Evolutionary conservation across 2,329 filamentous ascomycete genomes (phyloP), one percentile per base, ranked within the genome.

Genomic region (Alternaria burnsii): DNA sequence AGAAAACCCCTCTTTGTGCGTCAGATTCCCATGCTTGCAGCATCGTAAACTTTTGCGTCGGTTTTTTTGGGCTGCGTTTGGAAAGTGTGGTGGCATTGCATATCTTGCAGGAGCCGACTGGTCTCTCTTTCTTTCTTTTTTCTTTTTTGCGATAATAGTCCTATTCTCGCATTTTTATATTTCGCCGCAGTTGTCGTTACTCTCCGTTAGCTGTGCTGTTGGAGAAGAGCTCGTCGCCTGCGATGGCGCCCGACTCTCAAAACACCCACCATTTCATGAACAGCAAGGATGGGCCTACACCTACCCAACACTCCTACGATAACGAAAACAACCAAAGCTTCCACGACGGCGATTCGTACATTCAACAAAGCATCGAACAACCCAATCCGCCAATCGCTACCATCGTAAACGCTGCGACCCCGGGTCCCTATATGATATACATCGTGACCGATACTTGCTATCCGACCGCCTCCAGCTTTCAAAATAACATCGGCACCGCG

Each of bases 371-470:
- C 40, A 61, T 54, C 18, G 53, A 53, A 50, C 41, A 36, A 8
- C 46, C 57, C 14, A 53, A 53, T 16, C 57, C 57, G 9, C 57
- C 55, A 2, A 59, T 38, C 36, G 42, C 47, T 14, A 54, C 42
- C 47, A 43, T 46, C 10, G 57, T 46, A 12, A 43, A 42, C 24
- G 32, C 52, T 41, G 44, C 30, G 11, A 44, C 34, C 47, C 22
- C 24, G 16, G 62, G 54, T 36, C 58, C 54, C 30, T 55, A 52
- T 46, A 52, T 42, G 36, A 53, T 72, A 20, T 72, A 70, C 59
- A 68, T 72, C 48, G 69, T 72, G 14, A 65, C 59, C 51, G 69
- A 72, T 41, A 66, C 65, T 2, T 65, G 58, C 51, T 72, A 70
- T 43, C 59, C 68, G 8, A 70, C 65, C 1, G 47, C 58, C 24